These are phyloP conservation scores for Cruciata laevipes DNA, from an alignment of 257 asterid genomes.

Conservation along the genomic window DNA sequence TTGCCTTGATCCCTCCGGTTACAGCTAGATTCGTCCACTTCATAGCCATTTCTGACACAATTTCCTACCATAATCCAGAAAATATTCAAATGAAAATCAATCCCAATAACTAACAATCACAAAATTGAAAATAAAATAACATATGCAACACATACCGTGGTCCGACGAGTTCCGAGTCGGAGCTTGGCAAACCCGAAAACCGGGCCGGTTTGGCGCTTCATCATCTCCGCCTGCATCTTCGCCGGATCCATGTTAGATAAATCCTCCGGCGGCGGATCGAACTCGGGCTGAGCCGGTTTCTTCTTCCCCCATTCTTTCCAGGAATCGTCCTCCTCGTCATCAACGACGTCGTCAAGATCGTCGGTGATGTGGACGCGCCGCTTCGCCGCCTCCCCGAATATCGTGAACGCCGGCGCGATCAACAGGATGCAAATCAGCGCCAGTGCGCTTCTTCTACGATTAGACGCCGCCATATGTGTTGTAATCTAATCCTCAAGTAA, in stretches of 20 bases:
- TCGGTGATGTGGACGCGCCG: constrained; percentile 71
- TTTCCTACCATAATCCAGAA: constrained; percentile 33
- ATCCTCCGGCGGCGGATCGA: constrained; percentile 75
- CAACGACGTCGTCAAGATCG: constrained; percentile 77
- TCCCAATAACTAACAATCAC: background rate
- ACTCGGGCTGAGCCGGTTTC: constrained; percentile 32
- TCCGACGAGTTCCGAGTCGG: constrained; percentile 61
- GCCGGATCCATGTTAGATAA: constrained; percentile 36
- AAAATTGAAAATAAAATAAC: background rate
- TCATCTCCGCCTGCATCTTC: constrained; percentile 60
- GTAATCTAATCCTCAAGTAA: background rate
- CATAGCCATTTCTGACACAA: constrained; percentile 60
- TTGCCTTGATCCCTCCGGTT: constrained; percentile 67
- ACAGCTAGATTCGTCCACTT: constrained; percentile 77
- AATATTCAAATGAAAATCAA: background rate
- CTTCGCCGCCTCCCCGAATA: constrained; percentile 22
- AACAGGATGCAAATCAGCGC: constrained; percentile 15
- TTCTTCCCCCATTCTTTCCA: constrained; percentile 86
- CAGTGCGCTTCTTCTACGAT: background rate
- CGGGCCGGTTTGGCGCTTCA: constrained; percentile 70
- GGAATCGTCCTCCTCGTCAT: constrained; percentile 75
- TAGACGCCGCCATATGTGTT: background rate
- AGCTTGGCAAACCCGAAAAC: constrained; percentile 89
- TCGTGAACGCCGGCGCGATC: constrained; percentile 4
- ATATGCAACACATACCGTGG: constrained; percentile 34